phyloP scores from a whole-genome alignment of 2,329 filamentous ascomycete species.

The Nemania serpens region DNA sequence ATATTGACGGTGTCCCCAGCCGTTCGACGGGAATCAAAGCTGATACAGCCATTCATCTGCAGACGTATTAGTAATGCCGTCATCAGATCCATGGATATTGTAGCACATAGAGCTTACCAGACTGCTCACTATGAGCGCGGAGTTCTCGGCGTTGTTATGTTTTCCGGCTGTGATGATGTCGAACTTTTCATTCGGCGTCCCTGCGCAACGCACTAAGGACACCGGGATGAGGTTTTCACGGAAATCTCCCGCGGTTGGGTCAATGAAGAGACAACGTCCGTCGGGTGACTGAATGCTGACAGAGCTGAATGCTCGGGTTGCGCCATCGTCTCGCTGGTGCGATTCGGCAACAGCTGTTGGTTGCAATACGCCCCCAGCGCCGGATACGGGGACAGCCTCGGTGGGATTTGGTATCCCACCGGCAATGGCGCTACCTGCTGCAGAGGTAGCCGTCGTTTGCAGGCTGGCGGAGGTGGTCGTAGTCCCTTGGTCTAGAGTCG shows the following conservation, averaged over 20 bases:
- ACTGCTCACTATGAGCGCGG: constrained; percentile 54
- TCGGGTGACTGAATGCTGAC: constrained; percentile 53
- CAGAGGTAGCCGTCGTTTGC: constrained; percentile 5
- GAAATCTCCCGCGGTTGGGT: constrained; percentile 59
- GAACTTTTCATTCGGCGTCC: constrained; percentile 53
- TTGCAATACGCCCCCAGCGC: constrained; percentile 54
- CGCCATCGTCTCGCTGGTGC: constrained; percentile 52
- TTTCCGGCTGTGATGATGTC: constrained; percentile 55
- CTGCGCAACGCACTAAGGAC: constrained; percentile 50
- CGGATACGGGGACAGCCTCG: constrained; percentile 52
- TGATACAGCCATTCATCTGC: constrained; percentile 56
- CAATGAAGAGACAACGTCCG: constrained; percentile 56
- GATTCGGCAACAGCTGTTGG: constrained; percentile 56
- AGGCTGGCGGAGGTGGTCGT: constrained; percentile 1
- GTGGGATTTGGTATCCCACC: constrained; percentile 46
- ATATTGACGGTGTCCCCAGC: constrained; percentile 53
- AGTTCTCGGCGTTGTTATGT: constrained; percentile 51
- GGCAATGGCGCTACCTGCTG: background rate
- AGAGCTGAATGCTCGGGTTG: constrained; percentile 51
- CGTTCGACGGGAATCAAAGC: constrained; percentile 51
- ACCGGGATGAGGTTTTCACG: constrained; percentile 59
- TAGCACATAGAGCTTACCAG: constrained; percentile 39
- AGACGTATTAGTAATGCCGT: constrained; percentile 13
- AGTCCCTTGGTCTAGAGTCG: background rate
- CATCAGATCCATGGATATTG: background rate